Evolutionary conservation across 495 filamentous ascomycete species (phyloP).

Genomic region (Lasiosphaeriaceae sp.): DNA sequence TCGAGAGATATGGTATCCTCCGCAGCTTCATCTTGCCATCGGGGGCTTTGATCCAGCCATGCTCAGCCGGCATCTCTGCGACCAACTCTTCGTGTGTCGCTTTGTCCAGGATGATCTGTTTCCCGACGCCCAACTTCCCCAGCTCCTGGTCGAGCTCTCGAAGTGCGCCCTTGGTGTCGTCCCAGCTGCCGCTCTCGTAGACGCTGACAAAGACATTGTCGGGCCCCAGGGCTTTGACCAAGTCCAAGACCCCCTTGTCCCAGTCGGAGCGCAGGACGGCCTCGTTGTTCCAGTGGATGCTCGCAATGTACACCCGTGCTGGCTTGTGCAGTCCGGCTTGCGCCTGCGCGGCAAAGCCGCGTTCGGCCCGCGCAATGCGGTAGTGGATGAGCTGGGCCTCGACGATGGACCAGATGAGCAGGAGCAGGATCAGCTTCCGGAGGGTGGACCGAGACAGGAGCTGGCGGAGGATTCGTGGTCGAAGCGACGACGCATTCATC

Average conservation of each 20-base stretch:
- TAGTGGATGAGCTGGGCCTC: constrained; percentile 29
- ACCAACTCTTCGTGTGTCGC: constrained; percentile 57
- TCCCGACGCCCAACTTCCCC: constrained; percentile 47
- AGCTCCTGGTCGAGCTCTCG: constrained; percentile 55
- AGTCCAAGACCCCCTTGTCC: constrained; percentile 55
- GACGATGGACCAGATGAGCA: constrained; percentile 26
- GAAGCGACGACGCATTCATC: too few relatives aligned
- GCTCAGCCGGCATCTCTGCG: constrained; percentile 32
- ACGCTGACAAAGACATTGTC: constrained; percentile 69
- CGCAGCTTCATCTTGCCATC: constrained; percentile 49
- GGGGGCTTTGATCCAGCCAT: constrained; percentile 57
- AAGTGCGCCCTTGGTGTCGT: constrained; percentile 63
- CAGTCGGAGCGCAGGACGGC: constrained; percentile 57
- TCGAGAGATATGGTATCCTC: constrained; percentile 66
- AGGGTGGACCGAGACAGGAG: constrained; percentile 2
- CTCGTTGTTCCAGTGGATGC: constrained; percentile 69
- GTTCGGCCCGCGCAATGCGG: constrained; percentile 24
- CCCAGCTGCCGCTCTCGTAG: constrained; percentile 69
- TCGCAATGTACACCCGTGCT: constrained; percentile 59
- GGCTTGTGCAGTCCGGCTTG: constrained; percentile 7
- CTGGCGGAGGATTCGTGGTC: too few relatives aligned
- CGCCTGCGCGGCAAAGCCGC: constrained; percentile 7
- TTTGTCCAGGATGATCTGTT: constrained; percentile 51
- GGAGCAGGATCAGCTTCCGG: constrained; percentile 18
- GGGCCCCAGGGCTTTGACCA: constrained; percentile 54